Conservation (phyloP, 495 filamentous ascomycete genomes). For the Neohortaea acidophila region DNA sequence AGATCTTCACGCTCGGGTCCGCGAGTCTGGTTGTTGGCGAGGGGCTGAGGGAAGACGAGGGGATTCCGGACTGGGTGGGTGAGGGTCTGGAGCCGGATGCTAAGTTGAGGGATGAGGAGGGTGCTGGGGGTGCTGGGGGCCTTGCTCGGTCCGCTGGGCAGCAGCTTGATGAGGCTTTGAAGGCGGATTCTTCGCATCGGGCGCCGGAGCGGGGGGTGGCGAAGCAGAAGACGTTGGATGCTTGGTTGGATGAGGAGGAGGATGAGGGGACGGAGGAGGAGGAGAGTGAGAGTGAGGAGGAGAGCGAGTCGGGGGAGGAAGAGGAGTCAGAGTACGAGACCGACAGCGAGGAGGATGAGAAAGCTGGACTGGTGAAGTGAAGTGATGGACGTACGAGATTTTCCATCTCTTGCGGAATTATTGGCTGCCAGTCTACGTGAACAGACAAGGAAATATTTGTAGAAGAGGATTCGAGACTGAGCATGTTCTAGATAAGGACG, state of each 20-base stretch:
- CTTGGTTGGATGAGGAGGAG: constrained; percentile 69
- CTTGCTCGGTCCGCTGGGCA: constrained; percentile 42
- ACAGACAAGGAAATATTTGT: too few relatives aligned
- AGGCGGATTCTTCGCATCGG: constrained; percentile 4
- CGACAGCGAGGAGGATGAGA: constrained; percentile 30
- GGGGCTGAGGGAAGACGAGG: constrained; percentile 38
- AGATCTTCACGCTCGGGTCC: constrained; percentile 62
- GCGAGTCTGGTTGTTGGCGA: constrained; percentile 71
- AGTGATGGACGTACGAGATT: too few relatives aligned
- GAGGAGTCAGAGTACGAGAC: constrained; percentile 36
- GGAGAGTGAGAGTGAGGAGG: constrained; percentile 30
- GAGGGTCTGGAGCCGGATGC: constrained; percentile 65
- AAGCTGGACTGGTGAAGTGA: constrained; percentile 32
- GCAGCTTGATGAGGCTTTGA: constrained; percentile 41
- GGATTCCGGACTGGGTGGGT: constrained; percentile 72
- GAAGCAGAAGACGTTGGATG: constrained; percentile 62
- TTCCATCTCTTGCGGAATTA: too few relatives aligned
- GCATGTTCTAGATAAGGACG: too few relatives aligned
- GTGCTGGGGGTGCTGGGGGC: constrained; percentile 22
- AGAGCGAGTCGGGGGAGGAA: constrained; percentile 33
- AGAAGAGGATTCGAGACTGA: too few relatives aligned
- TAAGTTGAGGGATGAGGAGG: constrained; percentile 44
- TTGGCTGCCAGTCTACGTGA: too few relatives aligned
- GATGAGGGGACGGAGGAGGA: constrained; percentile 34
- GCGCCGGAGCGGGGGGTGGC: constrained; percentile 24